phyloP scores from a whole-genome alignment of 345 rosid genomes.

The Hypericum androsaemum region DNA sequence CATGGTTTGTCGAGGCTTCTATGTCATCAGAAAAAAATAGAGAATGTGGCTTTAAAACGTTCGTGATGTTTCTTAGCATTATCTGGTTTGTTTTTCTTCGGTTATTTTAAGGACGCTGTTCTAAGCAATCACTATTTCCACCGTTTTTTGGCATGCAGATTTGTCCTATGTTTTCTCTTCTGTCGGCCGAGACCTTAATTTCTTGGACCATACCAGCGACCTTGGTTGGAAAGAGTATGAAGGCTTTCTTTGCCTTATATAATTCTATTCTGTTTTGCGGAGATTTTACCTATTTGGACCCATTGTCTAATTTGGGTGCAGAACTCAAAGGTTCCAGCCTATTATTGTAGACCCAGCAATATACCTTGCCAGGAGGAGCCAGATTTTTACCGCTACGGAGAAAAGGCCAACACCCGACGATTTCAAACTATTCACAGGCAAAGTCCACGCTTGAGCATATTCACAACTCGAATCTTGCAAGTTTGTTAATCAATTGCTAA shows the following conservation, averaged over 20 bases:
- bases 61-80: neutral
- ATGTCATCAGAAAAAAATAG: no score
- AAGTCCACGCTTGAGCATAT: constrained; percentile 11
- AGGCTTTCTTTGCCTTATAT: constrained; percentile 5
- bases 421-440: constrained; percentile 89
- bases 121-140: neutral
- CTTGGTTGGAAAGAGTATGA: constrained; percentile 99
- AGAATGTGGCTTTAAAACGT: no score
- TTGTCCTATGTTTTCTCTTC: constrained; percentile 74
- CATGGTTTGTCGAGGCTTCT: no score
- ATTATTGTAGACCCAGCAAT: constrained; percentile 84
- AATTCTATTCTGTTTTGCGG: neutral
- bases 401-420: constrained; percentile 71
- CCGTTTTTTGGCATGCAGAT: constrained; percentile 46
- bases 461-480: neutral
- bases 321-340: constrained; percentile 75
- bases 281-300: constrained; percentile 7
- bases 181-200: constrained; percentile 69
- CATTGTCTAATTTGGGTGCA: constrained; percentile 24
- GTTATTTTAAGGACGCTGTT: no score
- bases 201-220: constrained; percentile 88
- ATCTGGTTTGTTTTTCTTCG: neutral
- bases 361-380: constrained; percentile 78
- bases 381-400: constrained; percentile 78
- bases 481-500: constrained; percentile 9